A percentile compares a stretch with the other conserved stretches of the same genome.
Evolutionary conservation across 2,329 filamentous ascomycete species (phyloP).

Genomic region (Drechslerella dactyloides): DNA sequence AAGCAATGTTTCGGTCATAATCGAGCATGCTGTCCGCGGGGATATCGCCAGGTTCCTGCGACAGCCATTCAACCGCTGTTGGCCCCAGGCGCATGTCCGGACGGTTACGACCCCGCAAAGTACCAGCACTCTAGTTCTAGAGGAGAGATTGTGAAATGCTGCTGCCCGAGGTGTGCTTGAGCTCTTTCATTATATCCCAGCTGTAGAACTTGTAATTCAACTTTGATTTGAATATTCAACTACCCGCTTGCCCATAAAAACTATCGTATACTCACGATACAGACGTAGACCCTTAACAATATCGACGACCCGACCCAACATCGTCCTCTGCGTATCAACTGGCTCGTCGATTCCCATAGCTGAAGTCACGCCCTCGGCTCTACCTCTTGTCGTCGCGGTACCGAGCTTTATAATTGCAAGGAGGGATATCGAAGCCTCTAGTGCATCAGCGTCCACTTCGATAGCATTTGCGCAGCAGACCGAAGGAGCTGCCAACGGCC

Average conservation of each 20-base stretch:
- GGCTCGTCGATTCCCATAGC: too few relatives aligned
- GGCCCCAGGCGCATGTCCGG: conserved; percentile 10
- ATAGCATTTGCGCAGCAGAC: too few relatives aligned
- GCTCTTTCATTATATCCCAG: neutral
- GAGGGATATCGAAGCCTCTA: neutral
- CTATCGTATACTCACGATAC: too few relatives aligned
- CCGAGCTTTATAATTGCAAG: conserved; percentile 19
- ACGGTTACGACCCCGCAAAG: neutral
- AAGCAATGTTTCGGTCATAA: conserved; percentile 3
- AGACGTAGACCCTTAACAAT: too few relatives aligned
- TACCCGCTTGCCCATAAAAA: too few relatives aligned
- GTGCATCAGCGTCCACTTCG: neutral
- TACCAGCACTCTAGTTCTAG: neutral
- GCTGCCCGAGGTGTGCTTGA: conserved; percentile 32
- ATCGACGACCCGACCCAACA: too few relatives aligned
- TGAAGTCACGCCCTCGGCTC: neutral
- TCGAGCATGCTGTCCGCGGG: conserved; percentile 15
- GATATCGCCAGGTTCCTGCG: neutral
- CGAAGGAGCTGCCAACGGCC: neutral
- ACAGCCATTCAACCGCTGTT: neutral
- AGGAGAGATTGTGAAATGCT: conserved; percentile 17
- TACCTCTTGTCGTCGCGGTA: conserved; percentile 16
- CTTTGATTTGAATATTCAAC: too few relatives aligned
- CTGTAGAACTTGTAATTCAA: neutral
- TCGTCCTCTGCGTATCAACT: too few relatives aligned